Percentiles rank a stretch among this genome's conserved stretches.
Evolutionary conservation across 2,329 filamentous ascomycete genomes (phyloP).

Genomic region (Coniosporium tulheliwenetii): DNA sequence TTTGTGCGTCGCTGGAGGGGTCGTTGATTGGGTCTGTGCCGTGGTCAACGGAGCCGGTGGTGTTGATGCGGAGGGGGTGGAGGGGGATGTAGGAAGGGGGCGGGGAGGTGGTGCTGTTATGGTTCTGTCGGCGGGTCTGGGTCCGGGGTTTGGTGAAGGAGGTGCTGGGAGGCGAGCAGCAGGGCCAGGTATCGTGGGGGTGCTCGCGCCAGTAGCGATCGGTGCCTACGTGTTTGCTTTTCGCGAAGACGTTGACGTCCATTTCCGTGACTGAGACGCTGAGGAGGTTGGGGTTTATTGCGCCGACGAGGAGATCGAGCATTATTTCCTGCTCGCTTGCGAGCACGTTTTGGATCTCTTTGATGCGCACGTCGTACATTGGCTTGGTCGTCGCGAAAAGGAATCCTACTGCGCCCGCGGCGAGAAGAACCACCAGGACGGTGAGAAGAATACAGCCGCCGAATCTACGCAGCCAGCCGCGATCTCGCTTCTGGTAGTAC

Average conservation of each 20-base stretch:
- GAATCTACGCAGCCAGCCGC: slow-evolving; percentile 54
- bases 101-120: slow-evolving; percentile 3
- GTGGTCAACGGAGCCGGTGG: slow-evolving; percentile 33
- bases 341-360: slow-evolving; percentile 75
- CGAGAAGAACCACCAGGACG: slow-evolving; percentile 63
- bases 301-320: slow-evolving; percentile 76
- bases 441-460: slow-evolving; percentile 80
- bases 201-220: slow-evolving; percentile 28
- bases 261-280: slow-evolving; percentile 73
- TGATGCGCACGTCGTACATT: slow-evolving; percentile 60
- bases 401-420: slow-evolving; percentile 76
- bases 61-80: too few species aligned
- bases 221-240: slow-evolving; percentile 72
- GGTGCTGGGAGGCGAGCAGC: neutral
- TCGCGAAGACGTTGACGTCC: slow-evolving; percentile 87
- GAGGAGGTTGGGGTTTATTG: slow-evolving; percentile 85
- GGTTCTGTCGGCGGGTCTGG: neutral
- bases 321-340: slow-evolving; percentile 92
- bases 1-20: slow-evolving; percentile 49
- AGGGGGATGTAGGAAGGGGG: neutral
- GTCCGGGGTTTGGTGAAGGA: neutral
- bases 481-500: slow-evolving; percentile 49
- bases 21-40: slow-evolving; percentile 50
- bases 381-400: slow-evolving; percentile 86
- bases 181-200: slow-evolving; percentile 5